A percentile compares a stretch with the other conserved stretches of the same genome.
Evolutionary conservation across 192 early-diverging fungal genomes (phyloP).

Genomic region (Coemansia biformis): DNA sequence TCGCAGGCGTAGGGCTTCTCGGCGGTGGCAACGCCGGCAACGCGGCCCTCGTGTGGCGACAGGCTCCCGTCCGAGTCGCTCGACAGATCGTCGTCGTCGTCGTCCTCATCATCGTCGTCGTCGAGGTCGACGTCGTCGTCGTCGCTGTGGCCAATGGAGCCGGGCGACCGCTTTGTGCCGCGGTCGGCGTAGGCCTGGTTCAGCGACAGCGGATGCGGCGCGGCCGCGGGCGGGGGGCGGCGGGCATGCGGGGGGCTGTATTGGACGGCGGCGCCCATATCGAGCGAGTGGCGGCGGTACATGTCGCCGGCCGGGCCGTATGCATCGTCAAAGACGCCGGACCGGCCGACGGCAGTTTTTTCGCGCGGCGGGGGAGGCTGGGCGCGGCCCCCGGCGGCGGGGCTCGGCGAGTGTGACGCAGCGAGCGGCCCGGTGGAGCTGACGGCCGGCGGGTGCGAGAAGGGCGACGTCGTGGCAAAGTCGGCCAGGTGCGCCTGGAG

Average conservation of each 20-base stretch:
- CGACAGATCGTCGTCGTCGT: not conserved
- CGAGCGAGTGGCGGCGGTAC: slow-evolving; percentile 41
- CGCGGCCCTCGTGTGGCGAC: slow-evolving; percentile 2
- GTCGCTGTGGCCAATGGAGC: not conserved
- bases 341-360: slow-evolving; percentile 40
- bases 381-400: too few relatives aligned
- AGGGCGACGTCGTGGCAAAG: slow-evolving; percentile 28
- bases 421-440: too few relatives aligned
- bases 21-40: slow-evolving; percentile 24
- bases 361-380: slow-evolving; percentile 18
- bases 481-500: slow-evolving; percentile 23
- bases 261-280: slow-evolving; percentile 26
- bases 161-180: not conserved
- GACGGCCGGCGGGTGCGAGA: slow-evolving; percentile 33
- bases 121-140: slow-evolving; percentile 7
- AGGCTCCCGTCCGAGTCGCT: slow-evolving; percentile 13
- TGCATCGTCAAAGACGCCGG: slow-evolving; percentile 29
- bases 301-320: too few relatives aligned
- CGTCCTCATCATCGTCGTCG: slow-evolving; percentile 9
- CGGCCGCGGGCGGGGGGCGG: not conserved
- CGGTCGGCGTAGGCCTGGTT: slow-evolving; percentile 4
- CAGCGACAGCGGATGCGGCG: slow-evolving; percentile 29
- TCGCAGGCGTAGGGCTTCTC: slow-evolving; percentile 54
- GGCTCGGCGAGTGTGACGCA: not conserved
- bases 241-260: not conserved